Percentiles rank a stretch among this genome's conserved stretches.
phyloP scores from a whole-genome alignment of 2,329 filamentous ascomycete genomes.

The Trichoderma simmonsii region DNA sequence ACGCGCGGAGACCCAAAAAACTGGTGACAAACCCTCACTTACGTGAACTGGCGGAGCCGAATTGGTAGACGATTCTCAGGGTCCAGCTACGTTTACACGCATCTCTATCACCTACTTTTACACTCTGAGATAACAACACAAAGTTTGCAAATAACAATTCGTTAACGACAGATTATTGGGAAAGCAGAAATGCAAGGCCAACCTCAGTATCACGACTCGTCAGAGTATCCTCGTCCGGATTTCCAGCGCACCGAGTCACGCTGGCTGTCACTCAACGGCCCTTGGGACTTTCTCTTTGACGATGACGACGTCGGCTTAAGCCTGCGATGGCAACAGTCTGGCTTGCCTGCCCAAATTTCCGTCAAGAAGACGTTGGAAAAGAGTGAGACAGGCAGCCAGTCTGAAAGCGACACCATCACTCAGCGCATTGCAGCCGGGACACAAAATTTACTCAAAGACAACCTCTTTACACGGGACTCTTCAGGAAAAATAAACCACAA shows the following conservation, averaged over 20 bases:
- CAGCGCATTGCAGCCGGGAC: constrained; percentile 50
- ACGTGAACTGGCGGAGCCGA: background rate
- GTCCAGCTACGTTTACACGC: background rate
- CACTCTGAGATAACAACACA: background rate
- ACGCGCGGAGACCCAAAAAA: background rate
- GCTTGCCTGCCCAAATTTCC: constrained; percentile 45
- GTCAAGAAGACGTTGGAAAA: constrained; percentile 24
- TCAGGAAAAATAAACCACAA: constrained; percentile 36
- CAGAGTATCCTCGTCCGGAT: constrained; percentile 60
- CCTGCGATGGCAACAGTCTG: constrained; percentile 51
- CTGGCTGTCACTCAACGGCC: constrained; percentile 61
- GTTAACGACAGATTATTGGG: background rate
- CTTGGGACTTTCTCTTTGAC: constrained; percentile 64
- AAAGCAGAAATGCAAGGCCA: background rate
- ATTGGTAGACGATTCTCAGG: background rate
- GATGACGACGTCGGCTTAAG: constrained; percentile 57
- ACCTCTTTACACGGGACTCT: constrained; percentile 34
- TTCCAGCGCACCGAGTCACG: constrained; percentile 54
- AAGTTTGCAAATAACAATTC: background rate
- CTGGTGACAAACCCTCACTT: background rate
- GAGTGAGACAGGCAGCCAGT: constrained; percentile 34
- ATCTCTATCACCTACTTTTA: background rate
- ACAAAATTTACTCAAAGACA: constrained; percentile 45
- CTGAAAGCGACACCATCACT: constrained; percentile 32
- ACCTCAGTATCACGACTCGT: background rate